phyloP scores from a whole-genome alignment of 163 green algal genomes.

The Scenedesmus sp. region DNA sequence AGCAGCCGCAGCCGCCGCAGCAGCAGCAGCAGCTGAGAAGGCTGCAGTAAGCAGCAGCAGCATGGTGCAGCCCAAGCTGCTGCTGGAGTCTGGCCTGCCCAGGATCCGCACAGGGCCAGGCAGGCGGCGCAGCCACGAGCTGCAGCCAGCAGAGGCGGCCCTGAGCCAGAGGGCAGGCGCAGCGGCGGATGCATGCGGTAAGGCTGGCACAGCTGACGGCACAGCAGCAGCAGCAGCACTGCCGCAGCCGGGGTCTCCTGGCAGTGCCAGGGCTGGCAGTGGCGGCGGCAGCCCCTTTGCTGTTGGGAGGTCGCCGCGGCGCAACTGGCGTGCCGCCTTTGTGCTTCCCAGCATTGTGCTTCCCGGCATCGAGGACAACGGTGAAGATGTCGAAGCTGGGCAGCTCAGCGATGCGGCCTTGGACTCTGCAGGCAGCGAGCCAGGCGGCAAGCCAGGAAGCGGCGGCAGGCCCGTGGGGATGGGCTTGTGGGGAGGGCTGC shows the following conservation, averaged over 20 bases:
- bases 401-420: too few species aligned
- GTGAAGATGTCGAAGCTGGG: background rate
- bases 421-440: too few species aligned
- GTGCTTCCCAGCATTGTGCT: constrained; percentile 15
- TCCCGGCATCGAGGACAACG: background rate
- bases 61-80: background rate
- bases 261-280: constrained; percentile 13
- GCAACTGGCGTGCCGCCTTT: constrained; percentile 47
- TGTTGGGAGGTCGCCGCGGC: background rate
- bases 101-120: background rate
- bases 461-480: background rate
- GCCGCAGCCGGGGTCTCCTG: background rate
- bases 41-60: background rate
- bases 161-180: background rate
- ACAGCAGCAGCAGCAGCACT: background rate
- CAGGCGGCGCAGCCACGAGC: background rate
- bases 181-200: background rate
- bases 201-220: background rate
- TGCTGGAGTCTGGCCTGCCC: background rate
- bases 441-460: background rate
- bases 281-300: background rate
- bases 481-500: background rate
- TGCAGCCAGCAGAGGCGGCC: background rate
- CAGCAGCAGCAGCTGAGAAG: background rate
- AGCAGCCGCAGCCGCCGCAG: too few species aligned